Conservation (phyloP, 108 stramenopile genomes). For the Pseudonitzschia multistriata region DNA sequence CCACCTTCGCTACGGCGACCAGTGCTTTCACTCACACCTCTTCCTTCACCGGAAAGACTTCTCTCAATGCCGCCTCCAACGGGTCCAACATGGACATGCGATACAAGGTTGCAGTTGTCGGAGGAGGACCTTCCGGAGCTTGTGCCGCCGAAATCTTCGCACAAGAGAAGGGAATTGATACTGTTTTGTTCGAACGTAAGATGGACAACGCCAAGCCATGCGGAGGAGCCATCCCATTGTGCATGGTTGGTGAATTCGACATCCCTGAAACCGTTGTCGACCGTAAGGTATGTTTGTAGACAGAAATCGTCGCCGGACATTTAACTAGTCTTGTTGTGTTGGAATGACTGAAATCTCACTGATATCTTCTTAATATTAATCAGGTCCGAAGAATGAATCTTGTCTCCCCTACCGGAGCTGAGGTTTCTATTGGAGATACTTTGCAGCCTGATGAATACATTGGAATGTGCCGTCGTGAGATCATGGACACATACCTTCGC, state of each 20-base stretch:
- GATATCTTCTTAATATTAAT: neutral
- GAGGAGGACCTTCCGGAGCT: conserved; percentile 95
- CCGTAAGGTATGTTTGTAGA: conserved; percentile 80
- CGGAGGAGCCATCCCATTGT: conserved; percentile 97
- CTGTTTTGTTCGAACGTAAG: conserved; percentile 94
- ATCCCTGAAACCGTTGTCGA: conserved; percentile 93
- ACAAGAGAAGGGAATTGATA: conserved; percentile 91
- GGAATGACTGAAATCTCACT: neutral
- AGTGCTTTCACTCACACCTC: conserved; percentile 57
- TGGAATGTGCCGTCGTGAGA: conserved; percentile 98
- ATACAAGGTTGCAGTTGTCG: conserved; percentile 95
- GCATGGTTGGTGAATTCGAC: conserved; percentile 98
- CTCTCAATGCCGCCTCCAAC: conserved; percentile 32
- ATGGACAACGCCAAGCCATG: conserved; percentile 99
- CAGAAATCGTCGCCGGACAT: neutral
- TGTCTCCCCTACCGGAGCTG: conserved; percentile 94
- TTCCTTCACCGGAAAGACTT: conserved; percentile 45
- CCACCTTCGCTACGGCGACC: conserved; percentile 36
- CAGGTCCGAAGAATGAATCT: conserved; percentile 97
- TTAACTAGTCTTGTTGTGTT: neutral
- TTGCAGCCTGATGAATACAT: conserved; percentile 97
- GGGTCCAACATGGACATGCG: conserved; percentile 66
- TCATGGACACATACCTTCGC: conserved; percentile 94
- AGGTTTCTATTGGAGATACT: conserved; percentile 96
- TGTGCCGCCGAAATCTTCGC: conserved; percentile 98